phyloP scores from a whole-genome alignment of 257 asterid genomes.

The Solanum clarkiae region DNA sequence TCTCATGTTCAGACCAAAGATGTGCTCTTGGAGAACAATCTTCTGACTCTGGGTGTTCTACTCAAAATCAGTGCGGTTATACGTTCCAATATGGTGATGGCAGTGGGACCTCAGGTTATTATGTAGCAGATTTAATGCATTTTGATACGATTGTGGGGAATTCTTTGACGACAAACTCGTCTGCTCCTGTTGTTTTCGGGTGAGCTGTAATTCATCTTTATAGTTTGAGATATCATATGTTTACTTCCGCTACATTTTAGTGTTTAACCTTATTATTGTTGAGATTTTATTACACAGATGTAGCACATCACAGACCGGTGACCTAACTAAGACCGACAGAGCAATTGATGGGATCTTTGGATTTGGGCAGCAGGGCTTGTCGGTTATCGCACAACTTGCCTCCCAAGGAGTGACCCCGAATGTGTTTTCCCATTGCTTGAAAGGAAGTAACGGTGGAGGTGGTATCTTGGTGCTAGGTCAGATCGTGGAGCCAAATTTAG shows the following conservation, averaged over 20 bases:
- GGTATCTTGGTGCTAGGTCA: constrained; percentile 89
- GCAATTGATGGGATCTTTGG: constrained; percentile 99
- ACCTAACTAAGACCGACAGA: constrained; percentile 82
- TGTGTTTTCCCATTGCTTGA: constrained; percentile 83
- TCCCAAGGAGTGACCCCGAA: constrained; percentile 73
- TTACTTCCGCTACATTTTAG: background rate
- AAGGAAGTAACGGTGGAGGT: constrained; percentile 68
- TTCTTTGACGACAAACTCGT: constrained; percentile 45
- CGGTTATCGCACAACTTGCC: constrained; percentile 82
- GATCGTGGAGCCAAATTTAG: constrained; percentile 79
- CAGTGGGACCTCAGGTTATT: constrained; percentile 89
- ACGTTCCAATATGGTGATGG: constrained; percentile 95
- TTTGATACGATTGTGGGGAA: constrained; percentile 56
- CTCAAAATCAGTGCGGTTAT: constrained; percentile 62
- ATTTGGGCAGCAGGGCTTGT: constrained; percentile 89
- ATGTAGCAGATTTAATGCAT: constrained; percentile 54
- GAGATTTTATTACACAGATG: constrained; percentile 59
- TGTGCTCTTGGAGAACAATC: constrained; percentile 58
- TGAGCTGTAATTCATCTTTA: constrained; percentile 17
- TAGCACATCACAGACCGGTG: constrained; percentile 91
- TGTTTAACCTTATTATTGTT: constrained; percentile 35
- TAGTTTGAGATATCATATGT: background rate
- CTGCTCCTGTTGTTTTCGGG: constrained; percentile 90
- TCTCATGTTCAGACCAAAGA: constrained; percentile 78
- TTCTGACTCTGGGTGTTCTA: constrained; percentile 53